Percentiles rank a stretch among this genome's conserved stretches.
These are phyloP conservation scores for Aspergillus pseudoviridinutans DNA, from an alignment of 2,329 filamentous ascomycete genomes.

Conservation along the genomic window DNA sequence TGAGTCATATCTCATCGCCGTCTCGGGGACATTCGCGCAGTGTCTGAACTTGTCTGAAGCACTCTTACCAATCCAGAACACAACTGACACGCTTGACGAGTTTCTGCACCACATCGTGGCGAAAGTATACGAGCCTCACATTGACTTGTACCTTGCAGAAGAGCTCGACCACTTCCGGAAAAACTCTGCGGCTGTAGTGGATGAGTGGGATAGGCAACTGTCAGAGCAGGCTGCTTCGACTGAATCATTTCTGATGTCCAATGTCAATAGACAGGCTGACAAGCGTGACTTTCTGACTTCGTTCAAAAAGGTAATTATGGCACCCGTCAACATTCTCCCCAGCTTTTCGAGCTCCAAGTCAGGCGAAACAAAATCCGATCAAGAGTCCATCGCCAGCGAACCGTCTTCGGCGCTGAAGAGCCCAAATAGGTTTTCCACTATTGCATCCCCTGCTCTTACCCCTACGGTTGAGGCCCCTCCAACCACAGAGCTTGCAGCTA, in stretches of 20 bases:
- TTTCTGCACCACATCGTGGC: conserved; percentile 65
- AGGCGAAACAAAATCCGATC: conserved; percentile 31
- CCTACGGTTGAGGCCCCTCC: conserved; percentile 61
- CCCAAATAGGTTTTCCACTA: conserved; percentile 36
- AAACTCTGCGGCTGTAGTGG: conserved; percentile 72
- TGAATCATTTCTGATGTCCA: conserved; percentile 94
- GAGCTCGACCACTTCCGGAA: conserved; percentile 82
- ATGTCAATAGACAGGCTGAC: conserved; percentile 87
- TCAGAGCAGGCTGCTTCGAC: conserved; percentile 85
- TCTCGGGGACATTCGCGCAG: conserved; percentile 86
- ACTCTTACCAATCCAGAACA: conserved; percentile 61
- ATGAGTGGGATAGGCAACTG: conserved; percentile 84
- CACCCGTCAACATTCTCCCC: conserved; percentile 88
- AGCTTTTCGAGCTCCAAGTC: conserved; percentile 62
- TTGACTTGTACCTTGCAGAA: conserved; percentile 90
- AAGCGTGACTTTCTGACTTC: conserved; percentile 95
- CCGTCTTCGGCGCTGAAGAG: conserved; percentile 22
- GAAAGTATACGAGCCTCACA: conserved; percentile 80
- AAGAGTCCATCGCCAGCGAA: conserved; percentile 17
- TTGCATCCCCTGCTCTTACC: conserved; percentile 31
- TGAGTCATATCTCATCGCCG: conserved; percentile 75
- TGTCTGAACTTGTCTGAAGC: conserved; percentile 71
- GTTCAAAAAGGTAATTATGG: conserved; percentile 99
- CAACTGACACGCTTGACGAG: conserved; percentile 57
- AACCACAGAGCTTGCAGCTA: conserved; percentile 87